phyloP scores from a whole-genome alignment of 352 stramenopile species.

The Globisporangium barbulae region DNA sequence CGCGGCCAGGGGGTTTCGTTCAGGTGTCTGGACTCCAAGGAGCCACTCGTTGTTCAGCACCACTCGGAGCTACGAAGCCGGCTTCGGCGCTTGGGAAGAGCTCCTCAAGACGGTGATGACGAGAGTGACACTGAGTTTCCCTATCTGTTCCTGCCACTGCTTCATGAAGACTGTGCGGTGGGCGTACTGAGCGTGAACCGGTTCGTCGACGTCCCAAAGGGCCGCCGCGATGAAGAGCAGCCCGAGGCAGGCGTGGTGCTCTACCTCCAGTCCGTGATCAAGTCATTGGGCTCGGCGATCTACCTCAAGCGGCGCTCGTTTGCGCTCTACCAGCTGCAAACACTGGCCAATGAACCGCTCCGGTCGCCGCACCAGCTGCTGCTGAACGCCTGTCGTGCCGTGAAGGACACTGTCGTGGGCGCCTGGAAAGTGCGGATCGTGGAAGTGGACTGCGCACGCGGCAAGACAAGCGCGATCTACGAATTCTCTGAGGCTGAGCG shows the following conservation, averaged over 20 bases:
- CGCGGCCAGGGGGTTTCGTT: conserved; percentile 59
- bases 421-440: conserved; percentile 54
- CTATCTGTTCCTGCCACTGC: conserved; percentile 60
- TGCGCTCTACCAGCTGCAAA: conserved; percentile 44
- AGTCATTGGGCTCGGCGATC: conserved; percentile 42
- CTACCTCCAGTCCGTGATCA: conserved; percentile 41
- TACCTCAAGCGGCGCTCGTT: conserved; percentile 61
- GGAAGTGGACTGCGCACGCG: conserved; percentile 43
- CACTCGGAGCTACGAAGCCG: conserved; percentile 30
- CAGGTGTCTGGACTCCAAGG: conserved; percentile 41
- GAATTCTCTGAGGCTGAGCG: conserved; percentile 49
- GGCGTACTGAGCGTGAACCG: conserved; percentile 61
- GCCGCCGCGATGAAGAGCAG: conserved; percentile 50
- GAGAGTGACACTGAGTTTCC: conserved; percentile 26
- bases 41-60: conserved; percentile 33
- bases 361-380: conserved; percentile 56
- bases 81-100: conserved; percentile 26
- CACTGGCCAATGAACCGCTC: conserved; percentile 35
- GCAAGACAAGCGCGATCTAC: conserved; percentile 51
- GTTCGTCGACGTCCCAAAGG: conserved; percentile 56
- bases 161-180: conserved; percentile 60
- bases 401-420: conserved; percentile 50
- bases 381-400: conserved; percentile 29
- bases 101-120: background rate
- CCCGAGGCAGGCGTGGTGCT: conserved; percentile 57